Conservation (phyloP, 176 grass and related monocot genomes). For the Hordeum marinum region DNA sequence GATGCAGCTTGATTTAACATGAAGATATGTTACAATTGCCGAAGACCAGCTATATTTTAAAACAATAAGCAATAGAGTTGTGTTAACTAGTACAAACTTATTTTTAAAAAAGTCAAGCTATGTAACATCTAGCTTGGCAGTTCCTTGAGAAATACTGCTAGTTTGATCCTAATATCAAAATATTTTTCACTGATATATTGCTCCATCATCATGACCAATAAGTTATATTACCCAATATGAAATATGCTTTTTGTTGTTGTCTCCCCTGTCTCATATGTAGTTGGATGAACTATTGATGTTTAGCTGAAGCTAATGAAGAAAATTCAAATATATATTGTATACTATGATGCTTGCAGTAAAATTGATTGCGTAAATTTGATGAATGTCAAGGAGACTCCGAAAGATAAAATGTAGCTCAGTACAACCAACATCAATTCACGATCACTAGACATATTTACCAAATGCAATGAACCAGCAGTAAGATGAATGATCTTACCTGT, state of each 20-base stretch:
- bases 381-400: neutral
- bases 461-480: neutral
- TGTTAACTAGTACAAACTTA: neutral
- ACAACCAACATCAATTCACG: neutral
- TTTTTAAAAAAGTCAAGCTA: neutral
- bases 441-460: neutral
- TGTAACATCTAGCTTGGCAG: neutral
- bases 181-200: slow-evolving; percentile 2
- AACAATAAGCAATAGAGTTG: too few species aligned
- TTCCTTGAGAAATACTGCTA: neutral
- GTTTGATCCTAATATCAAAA: neutral
- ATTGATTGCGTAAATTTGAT: neutral
- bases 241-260: neutral
- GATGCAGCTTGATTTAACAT: neutral
- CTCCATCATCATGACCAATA: neutral
- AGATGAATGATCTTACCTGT: slow-evolving; percentile 49
- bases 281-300: neutral
- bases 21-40: too few species aligned
- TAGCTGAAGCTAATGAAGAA: neutral
- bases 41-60: too few species aligned
- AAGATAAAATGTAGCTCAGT: neutral
- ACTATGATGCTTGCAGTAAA: neutral
- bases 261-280: neutral
- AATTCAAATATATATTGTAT: neutral
- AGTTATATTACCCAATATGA: neutral